Percentiles rank a stretch among this genome's conserved stretches.
phyloP scores from a whole-genome alignment of 176 grass and related monocot species.

The Juncus inflexus region DNA sequence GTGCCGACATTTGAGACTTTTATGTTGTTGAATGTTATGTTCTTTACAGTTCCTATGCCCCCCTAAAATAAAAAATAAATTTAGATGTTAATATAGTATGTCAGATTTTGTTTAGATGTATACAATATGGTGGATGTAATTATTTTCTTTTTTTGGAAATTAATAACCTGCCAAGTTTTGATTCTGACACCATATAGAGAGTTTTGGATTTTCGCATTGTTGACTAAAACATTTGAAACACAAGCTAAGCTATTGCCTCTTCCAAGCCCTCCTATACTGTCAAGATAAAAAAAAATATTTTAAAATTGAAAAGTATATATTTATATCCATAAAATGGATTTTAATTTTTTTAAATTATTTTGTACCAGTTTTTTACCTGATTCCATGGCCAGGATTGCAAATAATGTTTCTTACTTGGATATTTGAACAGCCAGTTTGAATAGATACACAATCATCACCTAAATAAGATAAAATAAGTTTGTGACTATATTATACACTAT shows the following conservation, averaged over 20 bases:
- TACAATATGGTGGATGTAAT: neutral
- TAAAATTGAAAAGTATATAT: slow-evolving; percentile 1
- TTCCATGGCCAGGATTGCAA: slow-evolving; percentile 70
- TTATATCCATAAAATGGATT: neutral
- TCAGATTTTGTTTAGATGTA: neutral
- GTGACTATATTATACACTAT: neutral
- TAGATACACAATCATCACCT: slow-evolving; percentile 79
- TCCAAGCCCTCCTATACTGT: slow-evolving; percentile 62
- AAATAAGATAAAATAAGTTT: neutral
- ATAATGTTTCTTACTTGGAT: slow-evolving; percentile 54
- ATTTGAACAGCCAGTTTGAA: slow-evolving; percentile 74
- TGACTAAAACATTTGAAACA: slow-evolving; percentile 54
- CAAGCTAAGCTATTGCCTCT: slow-evolving; percentile 58
- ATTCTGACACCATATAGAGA: slow-evolving; percentile 66
- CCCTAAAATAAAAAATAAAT: slow-evolving; percentile 34
- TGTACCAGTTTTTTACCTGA: slow-evolving; percentile 35
- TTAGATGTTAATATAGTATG: no score
- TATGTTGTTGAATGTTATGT: slow-evolving; percentile 64
- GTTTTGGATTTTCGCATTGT: slow-evolving; percentile 54
- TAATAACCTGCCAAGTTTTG: slow-evolving; percentile 69
- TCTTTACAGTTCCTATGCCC: slow-evolving; percentile 58
- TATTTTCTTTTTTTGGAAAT: no score
- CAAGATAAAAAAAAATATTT: neutral
- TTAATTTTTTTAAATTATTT: neutral
- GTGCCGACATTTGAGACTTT: slow-evolving; percentile 50